Evolutionary conservation across 164 flowering plant species (phyloP).

Genomic region (Malania oleifera): DNA sequence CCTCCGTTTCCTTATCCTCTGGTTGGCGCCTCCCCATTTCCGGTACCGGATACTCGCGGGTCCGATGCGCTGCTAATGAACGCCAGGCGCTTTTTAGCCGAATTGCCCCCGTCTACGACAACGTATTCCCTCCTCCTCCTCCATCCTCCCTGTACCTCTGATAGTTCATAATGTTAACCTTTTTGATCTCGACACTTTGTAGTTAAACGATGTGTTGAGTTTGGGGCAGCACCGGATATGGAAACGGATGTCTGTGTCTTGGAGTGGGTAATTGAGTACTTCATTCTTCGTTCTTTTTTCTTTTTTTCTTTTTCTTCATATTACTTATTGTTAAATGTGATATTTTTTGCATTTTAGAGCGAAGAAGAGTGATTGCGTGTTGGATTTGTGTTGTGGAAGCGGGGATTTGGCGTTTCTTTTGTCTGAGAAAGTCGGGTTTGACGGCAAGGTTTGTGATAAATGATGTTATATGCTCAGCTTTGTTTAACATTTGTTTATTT

Average conservation of each 20-base stretch:
- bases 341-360: conserved; percentile 32
- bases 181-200: conserved; percentile 1
- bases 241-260: conserved; percentile 94
- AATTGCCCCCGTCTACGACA: conserved; percentile 86
- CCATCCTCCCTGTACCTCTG: not conserved
- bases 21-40: not conserved
- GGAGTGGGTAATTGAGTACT: conserved; percentile 56
- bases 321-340: not conserved
- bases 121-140: conserved; percentile 29
- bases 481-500: not conserved
- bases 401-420: conserved; percentile 91
- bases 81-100: conserved; percentile 81
- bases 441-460: conserved; percentile 53
- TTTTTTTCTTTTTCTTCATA: not conserved
- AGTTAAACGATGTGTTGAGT: conserved; percentile 83
- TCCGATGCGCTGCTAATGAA: conserved; percentile 42
- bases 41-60: conserved; percentile 7
- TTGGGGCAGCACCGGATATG: conserved; percentile 88
- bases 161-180: not conserved
- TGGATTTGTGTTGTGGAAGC: conserved; percentile 97
- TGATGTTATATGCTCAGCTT: not conserved
- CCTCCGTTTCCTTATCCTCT: not conserved
- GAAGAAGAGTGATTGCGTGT: conserved; percentile 56
- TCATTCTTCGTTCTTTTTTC: not conserved
- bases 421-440: conserved; percentile 75